Base-by-base conservation (phyloP, 768 basidiomycete species). In the Pleurotus pulmonarius region DNA sequence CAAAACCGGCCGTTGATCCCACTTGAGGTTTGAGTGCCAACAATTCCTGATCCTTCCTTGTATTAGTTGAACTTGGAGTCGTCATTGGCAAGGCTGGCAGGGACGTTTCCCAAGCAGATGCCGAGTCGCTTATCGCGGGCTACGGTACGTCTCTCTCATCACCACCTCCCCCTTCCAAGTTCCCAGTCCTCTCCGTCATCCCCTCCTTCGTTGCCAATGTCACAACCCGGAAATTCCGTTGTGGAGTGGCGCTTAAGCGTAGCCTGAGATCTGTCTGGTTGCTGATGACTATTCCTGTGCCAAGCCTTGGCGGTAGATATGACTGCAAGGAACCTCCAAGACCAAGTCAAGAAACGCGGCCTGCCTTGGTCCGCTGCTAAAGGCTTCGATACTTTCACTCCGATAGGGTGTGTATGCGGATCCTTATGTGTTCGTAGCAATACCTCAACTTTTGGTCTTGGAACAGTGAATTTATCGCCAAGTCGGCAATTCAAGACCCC, bases 341-440 rank as follows among this genome's bases (percentile, higher is more conserved):
- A 97, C 55, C 85, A 85, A 47, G 92, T 92, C 48, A 96, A 96
- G 75, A 90, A 88, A 65, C 87, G 85, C 49, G 93, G 97, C 8
- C 79, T 98, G n/a, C 97, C 97, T 1, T 99, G 97, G 97, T 86
- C 88, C n/a, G 81, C 94, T 9, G 92, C 88, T 2, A 98, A 99
- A 70, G 96, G 96, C 1, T 97, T 98, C 62, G 96, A 99, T 69
- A 95, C 94, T 0, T 98, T 95, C 73, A 93, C 91, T 4, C 94
- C 94, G 2, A 81, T 96, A 60, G 88, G 94, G 93, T 92, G 65
- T 41, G 69, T 66, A 34, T 39, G 54, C 55, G 25, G 49, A 38
- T 48, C 60, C 55, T 46, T 54, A 25, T 47, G 7, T 2, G n/a
- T 15, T 43, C 41, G 41, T n/a, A 44, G n/a, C 7, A 44, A 44